Evolutionary conservation across 352 stramenopile genomes (phyloP).

Genomic region (Globisporangium camurandrum): DNA sequence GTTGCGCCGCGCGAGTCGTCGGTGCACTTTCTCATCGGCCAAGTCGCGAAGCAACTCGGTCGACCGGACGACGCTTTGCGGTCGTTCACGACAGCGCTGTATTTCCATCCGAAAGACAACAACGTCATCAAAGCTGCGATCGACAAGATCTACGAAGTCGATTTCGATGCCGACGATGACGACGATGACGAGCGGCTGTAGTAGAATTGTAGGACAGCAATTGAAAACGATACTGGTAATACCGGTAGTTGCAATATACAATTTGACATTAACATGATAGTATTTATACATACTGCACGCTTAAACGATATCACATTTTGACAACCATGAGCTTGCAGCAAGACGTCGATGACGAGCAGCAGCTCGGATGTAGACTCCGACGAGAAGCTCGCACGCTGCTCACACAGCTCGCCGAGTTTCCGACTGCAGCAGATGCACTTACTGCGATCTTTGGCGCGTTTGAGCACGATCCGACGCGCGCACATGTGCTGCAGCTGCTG

Average conservation of each 20-base stretch:
- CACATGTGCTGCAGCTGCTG: constrained; percentile 28
- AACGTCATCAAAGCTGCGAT: constrained; percentile 96
- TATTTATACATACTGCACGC: too few relatives aligned
- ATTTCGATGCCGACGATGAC: constrained; percentile 49
- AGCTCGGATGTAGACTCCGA: too few relatives aligned
- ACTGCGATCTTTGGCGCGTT: constrained; percentile 36
- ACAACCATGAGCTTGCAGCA: neutral
- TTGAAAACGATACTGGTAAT: too few relatives aligned
- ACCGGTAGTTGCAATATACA: too few relatives aligned
- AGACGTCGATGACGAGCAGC: too few relatives aligned
- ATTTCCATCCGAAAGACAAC: constrained; percentile 97
- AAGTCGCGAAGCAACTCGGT: constrained; percentile 87
- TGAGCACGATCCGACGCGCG: constrained; percentile 12
- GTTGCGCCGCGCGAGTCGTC: constrained; percentile 93
- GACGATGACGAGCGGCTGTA: too few relatives aligned
- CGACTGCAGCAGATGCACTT: constrained; percentile 36
- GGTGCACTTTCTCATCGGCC: constrained; percentile 96
- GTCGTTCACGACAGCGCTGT: constrained; percentile 94
- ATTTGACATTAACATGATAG: too few relatives aligned
- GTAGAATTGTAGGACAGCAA: too few relatives aligned
- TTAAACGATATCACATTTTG: too few relatives aligned
- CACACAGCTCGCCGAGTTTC: constrained; percentile 51
- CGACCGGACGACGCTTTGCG: constrained; percentile 90
- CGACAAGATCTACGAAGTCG: constrained; percentile 83
- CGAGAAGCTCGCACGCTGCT: constrained; percentile 33